phyloP scores from a whole-genome alignment of 148 eudicot species.

The Hydrangea macrophylla region DNA sequence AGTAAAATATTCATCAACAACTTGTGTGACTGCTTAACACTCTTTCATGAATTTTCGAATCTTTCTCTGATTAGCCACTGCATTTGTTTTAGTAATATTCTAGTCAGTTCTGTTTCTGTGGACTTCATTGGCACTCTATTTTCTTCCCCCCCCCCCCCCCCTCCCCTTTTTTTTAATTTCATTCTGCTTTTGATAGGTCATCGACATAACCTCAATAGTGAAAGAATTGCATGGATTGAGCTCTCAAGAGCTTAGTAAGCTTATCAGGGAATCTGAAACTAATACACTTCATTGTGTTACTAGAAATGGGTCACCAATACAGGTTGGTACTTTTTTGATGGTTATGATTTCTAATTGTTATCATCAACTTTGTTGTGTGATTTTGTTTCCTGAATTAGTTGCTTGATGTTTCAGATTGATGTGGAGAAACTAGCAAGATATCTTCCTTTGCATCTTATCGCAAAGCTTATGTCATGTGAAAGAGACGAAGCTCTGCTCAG shows the following conservation, averaged over 20 bases:
- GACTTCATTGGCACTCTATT: no score
- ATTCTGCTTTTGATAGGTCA: conserved; percentile 52
- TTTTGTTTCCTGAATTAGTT: not conserved
- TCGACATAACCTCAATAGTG: conserved; percentile 70
- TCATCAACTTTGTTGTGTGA: not conserved
- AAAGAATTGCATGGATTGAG: conserved; percentile 54
- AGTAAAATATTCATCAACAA: not conserved
- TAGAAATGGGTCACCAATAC: conserved; percentile 50
- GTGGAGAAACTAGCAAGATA: conserved; percentile 63
- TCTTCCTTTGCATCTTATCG: conserved; percentile 79
- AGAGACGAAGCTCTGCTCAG: conserved; percentile 58
- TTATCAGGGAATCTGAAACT: conserved; percentile 62
- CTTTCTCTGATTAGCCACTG: not conserved
- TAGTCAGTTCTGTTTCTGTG: not conserved
- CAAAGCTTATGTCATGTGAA: conserved; percentile 49
- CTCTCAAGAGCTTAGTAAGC: conserved; percentile 62
- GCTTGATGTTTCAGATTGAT: conserved; percentile 61
- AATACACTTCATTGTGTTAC: conserved; percentile 27
- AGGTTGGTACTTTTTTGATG: conserved; percentile 41
- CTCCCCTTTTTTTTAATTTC: no score
- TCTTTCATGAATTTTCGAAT: not conserved
- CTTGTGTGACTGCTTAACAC: not conserved
- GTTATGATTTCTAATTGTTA: not conserved
- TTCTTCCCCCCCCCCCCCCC: not conserved
- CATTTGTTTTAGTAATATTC: not conserved